Percentiles rank a stretch among this genome's conserved stretches.
Evolutionary conservation across 768 basidiomycete species (phyloP).

Genomic region (Xerocomus potaroensis): DNA sequence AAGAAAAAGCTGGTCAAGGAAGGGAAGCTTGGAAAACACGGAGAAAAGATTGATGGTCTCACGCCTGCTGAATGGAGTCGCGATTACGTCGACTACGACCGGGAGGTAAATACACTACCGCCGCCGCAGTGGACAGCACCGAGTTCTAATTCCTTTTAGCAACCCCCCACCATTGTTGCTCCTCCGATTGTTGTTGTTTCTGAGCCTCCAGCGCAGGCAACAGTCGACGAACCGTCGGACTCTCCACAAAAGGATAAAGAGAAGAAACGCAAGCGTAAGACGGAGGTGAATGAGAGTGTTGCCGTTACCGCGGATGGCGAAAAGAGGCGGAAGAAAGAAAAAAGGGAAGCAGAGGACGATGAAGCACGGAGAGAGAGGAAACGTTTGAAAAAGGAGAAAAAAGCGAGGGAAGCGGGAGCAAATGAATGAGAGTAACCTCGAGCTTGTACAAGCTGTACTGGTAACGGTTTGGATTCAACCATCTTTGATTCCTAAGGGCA

Average conservation of each 20-base stretch:
- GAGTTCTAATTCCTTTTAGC: slow-evolving; percentile 23
- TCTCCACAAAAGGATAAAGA: slow-evolving; percentile 53
- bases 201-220: slow-evolving; percentile 27
- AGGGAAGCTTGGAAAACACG: slow-evolving; percentile 95
- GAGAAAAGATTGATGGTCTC: slow-evolving; percentile 79
- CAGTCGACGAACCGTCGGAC: slow-evolving; percentile 31
- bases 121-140: neutral
- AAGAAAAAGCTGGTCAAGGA: slow-evolving; percentile 99
- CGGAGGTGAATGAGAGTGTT: slow-evolving; percentile 40
- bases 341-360: slow-evolving; percentile 44
- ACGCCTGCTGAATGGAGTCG: slow-evolving; percentile 91
- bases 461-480: neutral
- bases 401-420: slow-evolving; percentile 43
- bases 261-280: slow-evolving; percentile 84
- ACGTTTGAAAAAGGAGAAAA: slow-evolving; percentile 66
- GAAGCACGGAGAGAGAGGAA: slow-evolving; percentile 61
- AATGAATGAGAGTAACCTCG: slow-evolving; percentile 7
- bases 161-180: slow-evolving; percentile 36
- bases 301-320: slow-evolving; percentile 56
- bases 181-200: slow-evolving; percentile 20
- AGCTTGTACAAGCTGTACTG: neutral
- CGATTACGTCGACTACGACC: slow-evolving; percentile 91
- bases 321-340: slow-evolving; percentile 50
- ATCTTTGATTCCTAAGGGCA: slow-evolving; percentile 12
- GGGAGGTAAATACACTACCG: slow-evolving; percentile 43